Conservation (phyloP, 305 asterid species). For the Petunia hybrid region DNA sequence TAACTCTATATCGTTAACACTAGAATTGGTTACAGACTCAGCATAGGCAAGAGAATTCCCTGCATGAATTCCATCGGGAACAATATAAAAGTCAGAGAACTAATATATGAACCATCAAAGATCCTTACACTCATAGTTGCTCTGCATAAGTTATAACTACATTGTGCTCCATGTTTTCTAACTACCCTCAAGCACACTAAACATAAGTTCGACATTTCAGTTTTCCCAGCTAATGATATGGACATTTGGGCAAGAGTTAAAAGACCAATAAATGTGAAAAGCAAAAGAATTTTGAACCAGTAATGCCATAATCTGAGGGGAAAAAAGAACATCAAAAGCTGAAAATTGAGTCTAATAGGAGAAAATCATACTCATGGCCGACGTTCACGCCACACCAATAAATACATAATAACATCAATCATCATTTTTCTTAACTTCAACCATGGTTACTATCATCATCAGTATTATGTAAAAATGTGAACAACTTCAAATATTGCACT, state of each 20-base stretch:
- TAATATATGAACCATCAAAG: conserved; percentile 1
- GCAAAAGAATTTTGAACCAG: background rate
- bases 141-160: background rate
- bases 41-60: conserved; percentile 56
- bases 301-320: background rate
- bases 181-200: background rate
- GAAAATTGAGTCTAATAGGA: background rate
- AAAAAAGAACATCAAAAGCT: conserved; percentile 11
- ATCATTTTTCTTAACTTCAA: background rate
- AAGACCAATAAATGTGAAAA: background rate
- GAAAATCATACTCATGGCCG: background rate
- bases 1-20: conserved; percentile 41
- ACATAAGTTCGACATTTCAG: background rate
- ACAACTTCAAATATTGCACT: too few relatives aligned
- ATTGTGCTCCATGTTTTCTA: background rate
- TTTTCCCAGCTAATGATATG: background rate
- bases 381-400: background rate
- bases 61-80: conserved; percentile 50
- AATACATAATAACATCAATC: background rate
- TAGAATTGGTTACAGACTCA: conserved; percentile 48
- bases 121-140: background rate
- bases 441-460: background rate
- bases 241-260: background rate
- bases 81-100: background rate
- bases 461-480: too few relatives aligned